phyloP scores from a whole-genome alignment of 257 asterid genomes.

The Cinchona pubescens region DNA sequence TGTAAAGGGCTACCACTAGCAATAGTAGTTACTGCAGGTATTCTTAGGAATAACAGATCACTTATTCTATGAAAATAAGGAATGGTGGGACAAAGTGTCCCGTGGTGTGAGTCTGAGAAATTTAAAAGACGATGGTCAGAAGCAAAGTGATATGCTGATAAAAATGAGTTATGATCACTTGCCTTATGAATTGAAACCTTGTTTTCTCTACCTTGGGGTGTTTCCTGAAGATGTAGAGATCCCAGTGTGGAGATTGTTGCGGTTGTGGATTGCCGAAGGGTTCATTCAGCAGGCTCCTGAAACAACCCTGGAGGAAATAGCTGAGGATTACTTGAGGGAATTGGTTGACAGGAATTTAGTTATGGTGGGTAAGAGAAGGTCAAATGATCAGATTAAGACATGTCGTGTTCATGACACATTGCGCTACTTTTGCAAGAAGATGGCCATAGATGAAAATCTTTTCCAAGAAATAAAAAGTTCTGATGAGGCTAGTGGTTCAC shows the following conservation, averaged over 20 bases:
- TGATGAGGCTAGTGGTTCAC: background rate
- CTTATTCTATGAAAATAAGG: background rate
- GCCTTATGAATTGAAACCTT: constrained; percentile 23
- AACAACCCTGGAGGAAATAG: constrained; percentile 20
- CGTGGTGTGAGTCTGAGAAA: constrained; percentile 3
- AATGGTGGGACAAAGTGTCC: constrained; percentile 26
- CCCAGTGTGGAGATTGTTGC: constrained; percentile 24
- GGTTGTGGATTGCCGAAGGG: constrained; percentile 31
- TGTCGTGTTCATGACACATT: constrained; percentile 29
- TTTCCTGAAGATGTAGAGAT: constrained; percentile 29
- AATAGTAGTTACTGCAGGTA: constrained; percentile 34
- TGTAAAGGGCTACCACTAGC: constrained; percentile 21
- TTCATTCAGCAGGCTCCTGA: constrained; percentile 13
- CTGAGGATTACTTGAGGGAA: constrained; percentile 16
- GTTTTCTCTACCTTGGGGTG: constrained; percentile 31
- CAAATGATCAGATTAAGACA: constrained; percentile 15
- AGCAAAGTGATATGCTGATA: constrained; percentile 11
- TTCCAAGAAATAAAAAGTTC: constrained; percentile 12
- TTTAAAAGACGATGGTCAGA: background rate
- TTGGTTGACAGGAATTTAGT: constrained; percentile 23
- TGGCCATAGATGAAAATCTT: constrained; percentile 11
- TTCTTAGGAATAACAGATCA: constrained; percentile 14
- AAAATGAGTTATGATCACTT: constrained; percentile 26
- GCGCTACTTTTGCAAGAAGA: constrained; percentile 20
- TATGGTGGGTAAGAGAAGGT: constrained; percentile 2